Evolutionary conservation across 2,329 filamentous ascomycete genomes (phyloP), one percentile per base, ranked within the genome.

Genomic region (Cladophialophora chaetospira): DNA sequence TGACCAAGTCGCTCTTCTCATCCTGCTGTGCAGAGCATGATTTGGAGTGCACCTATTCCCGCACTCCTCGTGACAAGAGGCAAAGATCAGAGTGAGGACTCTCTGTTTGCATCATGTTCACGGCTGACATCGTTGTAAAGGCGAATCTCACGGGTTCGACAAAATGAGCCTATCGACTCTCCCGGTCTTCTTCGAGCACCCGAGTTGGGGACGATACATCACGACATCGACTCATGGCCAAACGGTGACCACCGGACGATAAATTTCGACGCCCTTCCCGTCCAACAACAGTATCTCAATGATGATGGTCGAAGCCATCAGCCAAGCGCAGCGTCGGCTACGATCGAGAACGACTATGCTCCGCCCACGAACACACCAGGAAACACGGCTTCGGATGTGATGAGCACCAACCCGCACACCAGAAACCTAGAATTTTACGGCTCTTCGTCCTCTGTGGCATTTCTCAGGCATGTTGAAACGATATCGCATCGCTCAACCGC

Each of bases 401-500:
- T 70, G 3, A 75, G 76, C 25, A 67, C 78, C 33, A 79, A 78
- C 55, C 69, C 69, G 9, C 75, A 78, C 42, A 80, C 76, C 0
- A 73, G 72, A 25, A 73, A 72, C 51, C 72, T 77, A 28, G 77
- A 79, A 58, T 79, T 77, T 33, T 77, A 79, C 56, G 77, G 77
- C 3, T 77, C 72, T 56, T 76, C 76, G 1, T 79, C 77, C 0
- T 75, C 74, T 2, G 72, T 77, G 1, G 75, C 77, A 3, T 70
- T 77, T 2, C 68, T 79, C 8, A 53, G 58, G 3, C 58, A 60
- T 10, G 25, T 60, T 11, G 75, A 73, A 2, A 72, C 75, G 49
- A 64, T 79, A 3, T 53, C 71, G 68, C 50, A 58, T 64, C 2
- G 64, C 67, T 3, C 69, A 68, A 2, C 66, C 65, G 21, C 53